Percentiles rank a stretch among this genome's conserved stretches.
Conservation (phyloP, 345 rosid genomes). For the Dipteronia sinensis region DNA sequence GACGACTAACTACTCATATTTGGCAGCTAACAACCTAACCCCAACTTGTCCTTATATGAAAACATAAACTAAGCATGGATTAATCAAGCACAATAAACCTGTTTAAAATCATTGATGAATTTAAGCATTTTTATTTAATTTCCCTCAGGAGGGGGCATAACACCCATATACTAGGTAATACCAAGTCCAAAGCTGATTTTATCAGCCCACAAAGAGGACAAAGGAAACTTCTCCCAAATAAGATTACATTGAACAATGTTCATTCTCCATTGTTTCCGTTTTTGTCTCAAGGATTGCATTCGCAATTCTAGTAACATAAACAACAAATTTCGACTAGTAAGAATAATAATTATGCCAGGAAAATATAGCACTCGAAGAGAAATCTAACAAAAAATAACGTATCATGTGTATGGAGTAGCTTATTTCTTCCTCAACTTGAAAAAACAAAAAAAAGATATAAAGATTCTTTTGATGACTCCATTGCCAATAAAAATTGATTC, state of each 20-base stretch:
- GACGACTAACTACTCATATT: background rate
- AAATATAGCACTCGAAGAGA: slow-evolving; percentile 6
- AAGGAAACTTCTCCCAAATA: background rate
- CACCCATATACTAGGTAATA: background rate
- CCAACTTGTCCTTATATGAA: background rate
- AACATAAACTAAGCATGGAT: background rate
- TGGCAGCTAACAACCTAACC: background rate
- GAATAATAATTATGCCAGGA: background rate
- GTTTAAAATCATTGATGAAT: background rate
- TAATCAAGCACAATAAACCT: background rate
- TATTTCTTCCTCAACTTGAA: slow-evolving; percentile 39
- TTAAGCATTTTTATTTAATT: background rate
- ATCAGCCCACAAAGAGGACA: background rate
- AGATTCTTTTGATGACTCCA: slow-evolving; percentile 31
- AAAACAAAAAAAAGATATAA: slow-evolving; percentile 17
- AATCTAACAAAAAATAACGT: slow-evolving; percentile 27
- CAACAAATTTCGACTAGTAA: background rate
- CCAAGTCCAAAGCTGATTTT: background rate
- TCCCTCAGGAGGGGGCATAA: background rate
- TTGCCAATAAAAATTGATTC: slow-evolving; percentile 26
- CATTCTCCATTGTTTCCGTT: background rate
- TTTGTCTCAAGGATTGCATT: slow-evolving; percentile 9
- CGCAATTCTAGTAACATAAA: background rate
- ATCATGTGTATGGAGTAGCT: slow-evolving; percentile 28
- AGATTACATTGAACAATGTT: slow-evolving; percentile 6